phyloP scores from a whole-genome alignment of 768 basidiomycete genomes.

The Mycena rosella region DNA sequence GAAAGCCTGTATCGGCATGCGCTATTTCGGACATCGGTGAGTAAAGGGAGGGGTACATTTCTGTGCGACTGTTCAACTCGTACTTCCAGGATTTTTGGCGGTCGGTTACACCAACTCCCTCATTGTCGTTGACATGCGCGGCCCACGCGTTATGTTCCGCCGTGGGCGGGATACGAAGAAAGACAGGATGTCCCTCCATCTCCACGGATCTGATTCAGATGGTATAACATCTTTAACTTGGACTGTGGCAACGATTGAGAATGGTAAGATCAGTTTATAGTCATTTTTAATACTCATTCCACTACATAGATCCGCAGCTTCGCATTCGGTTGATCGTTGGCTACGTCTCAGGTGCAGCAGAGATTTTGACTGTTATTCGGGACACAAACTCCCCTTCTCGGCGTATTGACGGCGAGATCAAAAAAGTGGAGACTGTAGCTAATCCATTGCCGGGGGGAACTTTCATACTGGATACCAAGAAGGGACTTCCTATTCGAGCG shows the following conservation, averaged over 20 bases:
- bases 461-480: slow-evolving; percentile 68
- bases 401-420: slow-evolving; percentile 48
- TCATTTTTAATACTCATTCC: slow-evolving; percentile 8
- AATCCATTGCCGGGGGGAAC: slow-evolving; percentile 61
- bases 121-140: slow-evolving; percentile 79
- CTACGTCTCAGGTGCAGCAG: slow-evolving; percentile 67
- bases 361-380: slow-evolving; percentile 67
- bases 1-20: slow-evolving; percentile 61
- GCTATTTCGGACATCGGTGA: slow-evolving; percentile 82
- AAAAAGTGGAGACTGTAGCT: slow-evolving; percentile 54
- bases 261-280: slow-evolving; percentile 53
- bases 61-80: slow-evolving; percentile 4
- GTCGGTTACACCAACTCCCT: slow-evolving; percentile 72
- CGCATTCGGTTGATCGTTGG: slow-evolving; percentile 74
- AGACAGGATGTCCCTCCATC: slow-evolving; percentile 50
- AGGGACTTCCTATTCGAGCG: slow-evolving; percentile 54
- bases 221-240: slow-evolving; percentile 70
- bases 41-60: slow-evolving; percentile 34
- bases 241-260: slow-evolving; percentile 69
- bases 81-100: slow-evolving; percentile 77
- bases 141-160: slow-evolving; percentile 74
- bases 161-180: slow-evolving; percentile 55
- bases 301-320: slow-evolving; percentile 55
- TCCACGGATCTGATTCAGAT: slow-evolving; percentile 51
- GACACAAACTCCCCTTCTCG: slow-evolving; percentile 51